Base-by-base conservation (phyloP, 192 early-diverging fungal species). In the Coemansia reversa region DNA sequence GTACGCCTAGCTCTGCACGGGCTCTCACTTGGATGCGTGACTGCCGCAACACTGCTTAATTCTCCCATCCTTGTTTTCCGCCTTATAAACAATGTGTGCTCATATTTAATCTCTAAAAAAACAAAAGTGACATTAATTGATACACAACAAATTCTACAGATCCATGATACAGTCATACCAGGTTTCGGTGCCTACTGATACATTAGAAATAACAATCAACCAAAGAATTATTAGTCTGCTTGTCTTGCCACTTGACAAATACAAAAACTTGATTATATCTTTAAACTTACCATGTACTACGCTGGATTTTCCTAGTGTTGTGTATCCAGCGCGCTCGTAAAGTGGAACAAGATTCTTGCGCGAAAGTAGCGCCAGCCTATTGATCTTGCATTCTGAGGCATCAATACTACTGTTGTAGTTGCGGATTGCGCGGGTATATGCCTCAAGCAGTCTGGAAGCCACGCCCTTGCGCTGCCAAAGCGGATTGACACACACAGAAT, bases 321-420 rank as follows among this genome's bases (percentile, higher is more conserved):
- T 67, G 58, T 87, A 92, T 2, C 89, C 90, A n/a, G 76, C 85
- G 24, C 77, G 82, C 60, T 76, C 66, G 72, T 92, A 92, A 24
- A 92, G 65, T 0, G 69, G 63, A 12, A 88, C 71, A 11, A 89
- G 60, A 28, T 83, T 60, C 28, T 76, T 55, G 58, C 86, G 85
- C 22, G 85, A 77, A n/a, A 92, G 47, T 58, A 92, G 61, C 1
- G 85, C 74, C 19, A 88, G 66, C 0, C 86, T 66, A 7, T 74
- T 65, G 49, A 86, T 72, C 52, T 51, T 60, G 39, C 59, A 66
- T 7, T 20, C 58, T 7, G 57, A 23, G 33, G 29, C 11, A 24
- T 33, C 20, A 8, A 27, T 35, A 48, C 50, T 23, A 42, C 39
- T 24, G 60, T 79, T 78, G 24, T 79, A 54, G 14, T 63, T 27